Conservation (phyloP, 2,329 filamentous ascomycete genomes). For the Cladosporium colombiae region DNA sequence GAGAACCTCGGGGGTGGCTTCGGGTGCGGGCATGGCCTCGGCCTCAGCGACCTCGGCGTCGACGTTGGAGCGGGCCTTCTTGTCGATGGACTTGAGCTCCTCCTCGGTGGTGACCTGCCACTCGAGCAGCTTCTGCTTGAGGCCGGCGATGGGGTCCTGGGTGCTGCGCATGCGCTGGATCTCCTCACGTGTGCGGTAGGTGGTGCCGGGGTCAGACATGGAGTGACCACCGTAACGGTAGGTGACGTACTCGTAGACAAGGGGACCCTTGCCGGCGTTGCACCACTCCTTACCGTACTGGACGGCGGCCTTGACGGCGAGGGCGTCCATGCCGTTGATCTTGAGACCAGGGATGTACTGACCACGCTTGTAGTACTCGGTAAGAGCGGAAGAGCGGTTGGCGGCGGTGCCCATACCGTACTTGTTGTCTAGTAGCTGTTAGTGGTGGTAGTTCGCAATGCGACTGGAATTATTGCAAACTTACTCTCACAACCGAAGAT, state of each 20-base stretch:
- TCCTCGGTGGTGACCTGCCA: conserved; percentile 91
- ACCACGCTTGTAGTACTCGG: conserved; percentile 99
- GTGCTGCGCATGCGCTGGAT: conserved; percentile 99
- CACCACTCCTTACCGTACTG: conserved; percentile 91
- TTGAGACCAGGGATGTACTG: conserved; percentile 99
- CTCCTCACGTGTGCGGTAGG: conserved; percentile 97
- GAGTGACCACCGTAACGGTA: conserved; percentile 99
- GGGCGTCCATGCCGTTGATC: conserved; percentile 99
- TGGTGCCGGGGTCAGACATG: conserved; percentile 99
- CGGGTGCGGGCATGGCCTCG: conserved; percentile 82
- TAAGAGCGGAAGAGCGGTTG: conserved; percentile 88
- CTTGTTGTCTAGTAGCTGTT: conserved; percentile 79
- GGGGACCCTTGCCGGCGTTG: conserved; percentile 78
- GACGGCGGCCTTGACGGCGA: conserved; percentile 95
- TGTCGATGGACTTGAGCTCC: conserved; percentile 94
- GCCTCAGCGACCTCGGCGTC: conserved; percentile 87
- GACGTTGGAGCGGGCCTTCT: conserved; percentile 82
- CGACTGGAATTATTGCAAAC: conserved; percentile 38
- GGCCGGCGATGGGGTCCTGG: conserved; percentile 94
- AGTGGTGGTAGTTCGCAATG: conserved; percentile 20
- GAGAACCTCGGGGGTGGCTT: conserved; percentile 76
- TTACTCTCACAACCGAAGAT: conserved; percentile 98
- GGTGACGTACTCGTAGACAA: conserved; percentile 98
- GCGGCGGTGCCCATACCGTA: conserved; percentile 99
- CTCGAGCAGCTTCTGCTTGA: conserved; percentile 97